These are phyloP conservation scores for Alnus glutinosa DNA, from an alignment of 306 rosid species.

Conservation along the genomic window DNA sequence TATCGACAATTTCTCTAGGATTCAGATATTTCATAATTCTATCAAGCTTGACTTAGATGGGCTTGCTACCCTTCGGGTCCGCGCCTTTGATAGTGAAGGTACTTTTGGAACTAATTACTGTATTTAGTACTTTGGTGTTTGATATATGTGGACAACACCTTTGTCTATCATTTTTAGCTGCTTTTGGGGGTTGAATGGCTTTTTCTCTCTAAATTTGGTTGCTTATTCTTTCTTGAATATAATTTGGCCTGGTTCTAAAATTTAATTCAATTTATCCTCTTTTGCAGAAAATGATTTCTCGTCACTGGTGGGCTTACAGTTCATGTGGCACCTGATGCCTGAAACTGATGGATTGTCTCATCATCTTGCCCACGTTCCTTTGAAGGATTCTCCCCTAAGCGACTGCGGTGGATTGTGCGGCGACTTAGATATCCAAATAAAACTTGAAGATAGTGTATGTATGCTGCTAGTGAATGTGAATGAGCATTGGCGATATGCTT, in stretches of 20 bases:
- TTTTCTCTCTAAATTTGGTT: neutral
- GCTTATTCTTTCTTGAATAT: conserved; percentile 7
- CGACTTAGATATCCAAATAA: conserved; percentile 78
- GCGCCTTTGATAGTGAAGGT: conserved; percentile 94
- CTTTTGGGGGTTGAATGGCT: neutral
- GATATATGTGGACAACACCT: neutral
- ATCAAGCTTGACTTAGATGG: conserved; percentile 95
- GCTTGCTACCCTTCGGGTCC: conserved; percentile 82
- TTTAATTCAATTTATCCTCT: conserved; percentile 26
- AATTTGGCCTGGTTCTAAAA: conserved; percentile 15
- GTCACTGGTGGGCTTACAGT: conserved; percentile 89
- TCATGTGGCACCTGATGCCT: conserved; percentile 74
- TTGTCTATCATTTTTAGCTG: neutral
- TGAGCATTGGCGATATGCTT: conserved; percentile 21
- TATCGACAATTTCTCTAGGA: conserved; percentile 78
- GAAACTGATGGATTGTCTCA: conserved; percentile 51
- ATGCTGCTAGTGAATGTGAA: conserved; percentile 37
- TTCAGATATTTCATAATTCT: conserved; percentile 86
- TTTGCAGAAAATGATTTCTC: conserved; percentile 94
- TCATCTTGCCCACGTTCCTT: conserved; percentile 86
- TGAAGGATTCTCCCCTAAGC: conserved; percentile 88
- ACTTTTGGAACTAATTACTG: neutral
- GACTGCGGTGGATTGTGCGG: conserved; percentile 95
- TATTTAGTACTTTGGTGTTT: neutral
- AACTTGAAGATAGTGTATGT: conserved; percentile 88